These are phyloP conservation scores for Cercospora zeina DNA, from an alignment of 2,329 filamentous ascomycete species.

Conservation along the genomic window DNA sequence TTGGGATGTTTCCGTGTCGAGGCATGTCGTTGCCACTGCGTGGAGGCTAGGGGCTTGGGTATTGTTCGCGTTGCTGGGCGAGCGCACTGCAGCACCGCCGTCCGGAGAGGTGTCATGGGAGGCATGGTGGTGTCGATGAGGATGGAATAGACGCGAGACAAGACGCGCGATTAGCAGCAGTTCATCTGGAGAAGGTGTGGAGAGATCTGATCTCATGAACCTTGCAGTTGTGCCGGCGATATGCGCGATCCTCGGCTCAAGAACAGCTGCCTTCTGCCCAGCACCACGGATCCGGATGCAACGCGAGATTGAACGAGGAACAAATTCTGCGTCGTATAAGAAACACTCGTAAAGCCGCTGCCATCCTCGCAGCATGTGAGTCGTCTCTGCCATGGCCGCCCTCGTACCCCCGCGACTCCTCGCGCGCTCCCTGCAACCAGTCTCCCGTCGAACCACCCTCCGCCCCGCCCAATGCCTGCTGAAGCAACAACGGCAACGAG, in stretches of 20 bases:
- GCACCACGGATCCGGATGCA: neutral
- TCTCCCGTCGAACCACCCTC: constrained; percentile 22
- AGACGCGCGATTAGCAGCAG: constrained; percentile 5
- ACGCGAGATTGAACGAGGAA: neutral
- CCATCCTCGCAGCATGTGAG: constrained; percentile 16
- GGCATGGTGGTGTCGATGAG: constrained; percentile 24
- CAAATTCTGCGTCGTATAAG: neutral
- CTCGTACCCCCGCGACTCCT: constrained; percentile 21
- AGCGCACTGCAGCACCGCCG: constrained; percentile 31
- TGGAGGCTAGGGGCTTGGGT: constrained; percentile 19
- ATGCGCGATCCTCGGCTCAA: constrained; percentile 13
- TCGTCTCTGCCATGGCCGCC: constrained; percentile 22
- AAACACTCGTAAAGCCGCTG: constrained; percentile 9
- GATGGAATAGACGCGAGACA: constrained; percentile 16
- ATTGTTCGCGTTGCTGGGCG: constrained; percentile 13
- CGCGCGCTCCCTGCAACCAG: constrained; percentile 23
- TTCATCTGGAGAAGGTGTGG: constrained; percentile 12
- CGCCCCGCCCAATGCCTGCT: constrained; percentile 23
- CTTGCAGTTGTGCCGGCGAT: constrained; percentile 3
- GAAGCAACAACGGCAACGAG: constrained; percentile 41
- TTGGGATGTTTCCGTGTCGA: constrained; percentile 67
- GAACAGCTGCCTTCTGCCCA: neutral
- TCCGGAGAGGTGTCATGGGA: constrained; percentile 29
- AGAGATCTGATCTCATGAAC: constrained; percentile 8
- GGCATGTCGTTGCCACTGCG: constrained; percentile 45